phyloP scores from a whole-genome alignment of 169 alveolate genomes.

The Amoebophrya sp. region DNA sequence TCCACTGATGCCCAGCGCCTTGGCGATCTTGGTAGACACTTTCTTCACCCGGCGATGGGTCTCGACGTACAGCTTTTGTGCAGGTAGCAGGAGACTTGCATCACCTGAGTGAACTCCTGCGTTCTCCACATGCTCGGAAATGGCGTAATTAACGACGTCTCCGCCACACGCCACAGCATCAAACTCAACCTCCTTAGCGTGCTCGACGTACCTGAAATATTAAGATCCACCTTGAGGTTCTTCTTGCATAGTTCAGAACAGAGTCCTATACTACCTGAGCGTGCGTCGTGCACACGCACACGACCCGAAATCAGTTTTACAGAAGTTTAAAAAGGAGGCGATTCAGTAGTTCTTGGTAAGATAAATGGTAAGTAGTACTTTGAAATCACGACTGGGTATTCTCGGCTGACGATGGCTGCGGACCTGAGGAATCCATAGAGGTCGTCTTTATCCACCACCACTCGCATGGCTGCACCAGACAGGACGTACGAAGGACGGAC shows the following conservation, averaged over 20 bases:
- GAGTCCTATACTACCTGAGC: no score
- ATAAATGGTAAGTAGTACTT: no score
- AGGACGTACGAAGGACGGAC: slow-evolving; percentile 81
- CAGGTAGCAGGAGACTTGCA: slow-evolving; percentile 76
- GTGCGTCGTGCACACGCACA: neutral
- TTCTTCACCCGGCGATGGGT: slow-evolving; percentile 60
- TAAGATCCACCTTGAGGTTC: neutral
- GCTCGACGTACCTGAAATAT: slow-evolving; percentile 40
- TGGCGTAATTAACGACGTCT: slow-evolving; percentile 70
- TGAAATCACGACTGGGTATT: slow-evolving; percentile 74
- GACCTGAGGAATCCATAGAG: slow-evolving; percentile 54
- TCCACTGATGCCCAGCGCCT: slow-evolving; percentile 69
- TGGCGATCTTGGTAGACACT: slow-evolving; percentile 63
- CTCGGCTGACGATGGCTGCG: slow-evolving; percentile 73
- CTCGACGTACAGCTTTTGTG: slow-evolving; percentile 76
- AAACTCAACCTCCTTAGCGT: slow-evolving; percentile 71
- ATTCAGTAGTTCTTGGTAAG: neutral
- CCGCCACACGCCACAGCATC: slow-evolving; percentile 73
- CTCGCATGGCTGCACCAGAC: slow-evolving; percentile 81
- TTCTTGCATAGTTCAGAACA: neutral
- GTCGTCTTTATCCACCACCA: slow-evolving; percentile 64
- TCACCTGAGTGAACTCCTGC: slow-evolving; percentile 84
- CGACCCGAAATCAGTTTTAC: no score
- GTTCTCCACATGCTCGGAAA: slow-evolving; percentile 78
- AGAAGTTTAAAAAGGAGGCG: neutral